Base-by-base conservation (phyloP, 2,329 filamentous ascomycete genomes). In the Taxawa tesnikishii region DNA sequence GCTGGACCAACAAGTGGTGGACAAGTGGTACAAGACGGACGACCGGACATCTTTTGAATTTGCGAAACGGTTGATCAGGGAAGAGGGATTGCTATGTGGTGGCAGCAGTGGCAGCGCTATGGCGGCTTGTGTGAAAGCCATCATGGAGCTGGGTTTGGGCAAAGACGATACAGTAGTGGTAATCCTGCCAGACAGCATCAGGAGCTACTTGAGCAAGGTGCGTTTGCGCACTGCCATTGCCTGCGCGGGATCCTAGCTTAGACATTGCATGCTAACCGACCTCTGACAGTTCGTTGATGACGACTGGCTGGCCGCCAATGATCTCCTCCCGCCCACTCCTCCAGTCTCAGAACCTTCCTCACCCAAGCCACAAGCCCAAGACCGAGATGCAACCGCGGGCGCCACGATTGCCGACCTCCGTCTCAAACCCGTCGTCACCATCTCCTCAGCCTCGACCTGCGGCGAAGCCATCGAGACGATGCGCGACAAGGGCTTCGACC, bases 11-110 rank as follows among this genome's bases (percentile, higher is more conserved):
- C 59, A 76, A 16, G 56, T 72, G 4, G 82, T 98, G 17, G 83
- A 94, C 56, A 81, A 79, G 52, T 98, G 90, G 90, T 96, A 94
- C 66, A 98, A 98, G 73, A 98, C 90, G 3, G 83, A 88, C 39
- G 90, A 98, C 52, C 72, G 74, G 39, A 82, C 94, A 53, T 87
- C 87, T 3, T 98, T 98, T 62, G 69, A 76, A 53, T 87, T 83
- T 50, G 83, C 90, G n/a, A 72, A 92, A 31, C 70, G 87, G 26
- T 63, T 98, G 32, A 98, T 98, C 46, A 71, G 84, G 11, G 90
- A 98, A 56, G 90, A 98, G 59, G 90, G 90, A 31, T 69, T 98
- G 10, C 70, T 98, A 6, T 85, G 93, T 13, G 90, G 90, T 46
- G 90, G 90, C 26, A 93, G 83, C 54, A 92, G 84, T 48, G 90